A percentile compares a stretch with the other conserved stretches of the same genome.
These are phyloP conservation scores for Clohesyomyces aquaticus DNA, from an alignment of 495 filamentous ascomycete species.

Conservation along the genomic window DNA sequence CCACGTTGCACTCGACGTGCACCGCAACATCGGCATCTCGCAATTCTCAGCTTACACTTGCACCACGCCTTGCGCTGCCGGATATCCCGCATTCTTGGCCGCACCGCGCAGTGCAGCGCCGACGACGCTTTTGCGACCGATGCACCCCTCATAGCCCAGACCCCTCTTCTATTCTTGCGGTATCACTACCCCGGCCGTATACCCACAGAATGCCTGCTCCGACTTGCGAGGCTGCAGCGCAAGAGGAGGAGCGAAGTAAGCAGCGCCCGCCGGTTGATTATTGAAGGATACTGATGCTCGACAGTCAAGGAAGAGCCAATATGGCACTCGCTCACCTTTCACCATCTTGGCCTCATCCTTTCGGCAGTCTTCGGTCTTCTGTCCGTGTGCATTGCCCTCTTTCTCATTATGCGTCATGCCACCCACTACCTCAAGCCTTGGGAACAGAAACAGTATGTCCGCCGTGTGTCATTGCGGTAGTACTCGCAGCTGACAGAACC, in stretches of 20 bases:
- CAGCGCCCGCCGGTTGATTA: not conserved
- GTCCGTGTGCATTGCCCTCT: slow-evolving; percentile 59
- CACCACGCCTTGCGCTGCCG: not conserved
- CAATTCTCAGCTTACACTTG: not conserved
- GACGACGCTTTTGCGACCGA: not conserved
- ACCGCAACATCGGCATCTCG: no score
- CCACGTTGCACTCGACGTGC: not conserved
- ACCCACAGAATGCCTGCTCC: not conserved
- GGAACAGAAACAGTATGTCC: slow-evolving; percentile 75
- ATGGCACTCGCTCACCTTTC: slow-evolving; percentile 54
- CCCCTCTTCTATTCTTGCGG: not conserved
- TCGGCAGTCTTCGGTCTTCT: slow-evolving; percentile 59
- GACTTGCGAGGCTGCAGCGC: not conserved
- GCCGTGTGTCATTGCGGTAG: not conserved
- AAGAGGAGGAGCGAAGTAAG: slow-evolving; percentile 19
- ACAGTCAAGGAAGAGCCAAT: slow-evolving; percentile 29
- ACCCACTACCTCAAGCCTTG: slow-evolving; percentile 79
- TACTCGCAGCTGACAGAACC: slow-evolving; percentile 8
- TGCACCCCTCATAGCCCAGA: not conserved
- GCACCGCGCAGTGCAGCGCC: no score
- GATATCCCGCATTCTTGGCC: not conserved
- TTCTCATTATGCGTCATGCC: slow-evolving; percentile 76
- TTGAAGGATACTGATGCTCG: slow-evolving; percentile 2
- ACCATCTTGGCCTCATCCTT: slow-evolving; percentile 56
- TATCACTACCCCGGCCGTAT: not conserved